These are phyloP conservation scores for Ceriops zippeliana DNA, from an alignment of 345 rosid genomes.

Conservation along the genomic window DNA sequence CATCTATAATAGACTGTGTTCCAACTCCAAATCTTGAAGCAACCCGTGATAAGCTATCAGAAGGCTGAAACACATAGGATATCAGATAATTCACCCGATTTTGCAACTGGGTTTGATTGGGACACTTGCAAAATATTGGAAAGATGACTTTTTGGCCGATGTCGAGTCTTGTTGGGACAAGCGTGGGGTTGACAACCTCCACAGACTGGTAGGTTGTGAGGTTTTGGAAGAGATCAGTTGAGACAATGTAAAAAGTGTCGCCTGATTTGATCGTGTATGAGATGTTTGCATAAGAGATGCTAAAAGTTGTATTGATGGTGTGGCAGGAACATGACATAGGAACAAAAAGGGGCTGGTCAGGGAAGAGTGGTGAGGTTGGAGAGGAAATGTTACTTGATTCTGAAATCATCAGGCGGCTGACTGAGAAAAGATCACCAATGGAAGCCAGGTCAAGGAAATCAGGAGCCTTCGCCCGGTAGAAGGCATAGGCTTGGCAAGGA, in stretches of 20 bases:
- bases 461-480: conserved; percentile 45
- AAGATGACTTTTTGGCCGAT: conserved; percentile 40
- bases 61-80: conserved; percentile 64
- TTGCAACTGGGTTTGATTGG: conserved; percentile 36
- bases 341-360: conserved; percentile 49
- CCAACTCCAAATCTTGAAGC: conserved; percentile 50
- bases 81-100: conserved; percentile 35
- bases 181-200: conserved; percentile 48
- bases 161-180: conserved; percentile 37
- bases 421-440: conserved; percentile 55
- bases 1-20: conserved; percentile 31
- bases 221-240: conserved; percentile 36
- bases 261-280: conserved; percentile 35
- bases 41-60: conserved; percentile 46
- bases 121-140: conserved; percentile 68
- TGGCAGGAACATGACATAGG: conserved; percentile 63
- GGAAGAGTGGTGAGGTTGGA: conserved; percentile 41
- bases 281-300: conserved; percentile 50
- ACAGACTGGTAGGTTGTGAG: conserved; percentile 67
- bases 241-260: conserved; percentile 44
- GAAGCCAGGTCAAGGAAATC: conserved; percentile 52
- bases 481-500: conserved; percentile 59
- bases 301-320: conserved; percentile 22
- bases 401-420: conserved; percentile 57
- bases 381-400: conserved; percentile 59